phyloP scores from a whole-genome alignment of 2,329 filamentous ascomycete genomes.

The Coleophoma crateriformis region DNA sequence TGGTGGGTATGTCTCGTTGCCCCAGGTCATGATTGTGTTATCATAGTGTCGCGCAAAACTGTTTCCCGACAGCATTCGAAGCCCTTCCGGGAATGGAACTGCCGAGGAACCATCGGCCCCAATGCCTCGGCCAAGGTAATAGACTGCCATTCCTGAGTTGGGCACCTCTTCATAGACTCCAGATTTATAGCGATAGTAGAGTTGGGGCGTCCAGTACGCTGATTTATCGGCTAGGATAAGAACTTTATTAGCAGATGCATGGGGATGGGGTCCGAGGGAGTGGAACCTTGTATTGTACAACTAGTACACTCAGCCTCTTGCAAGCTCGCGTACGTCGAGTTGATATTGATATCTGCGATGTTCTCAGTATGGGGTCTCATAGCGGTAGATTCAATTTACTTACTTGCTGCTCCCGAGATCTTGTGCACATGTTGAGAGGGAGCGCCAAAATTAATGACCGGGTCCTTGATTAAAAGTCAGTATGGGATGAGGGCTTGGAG shows the following conservation, averaged over 20 bases:
- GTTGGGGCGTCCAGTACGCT: constrained; percentile 27
- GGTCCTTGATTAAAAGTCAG: not conserved
- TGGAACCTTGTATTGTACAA: constrained; percentile 54
- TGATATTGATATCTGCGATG: constrained; percentile 53
- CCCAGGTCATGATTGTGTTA: constrained; percentile 25
- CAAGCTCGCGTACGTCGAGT: constrained; percentile 50
- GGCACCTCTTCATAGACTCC: constrained; percentile 53
- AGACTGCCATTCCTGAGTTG: constrained; percentile 39
- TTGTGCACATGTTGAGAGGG: constrained; percentile 4
- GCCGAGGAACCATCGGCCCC: not conserved
- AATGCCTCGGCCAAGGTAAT: constrained; percentile 34
- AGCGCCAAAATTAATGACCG: not conserved
- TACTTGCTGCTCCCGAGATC: constrained; percentile 3
- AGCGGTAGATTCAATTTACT: not conserved
- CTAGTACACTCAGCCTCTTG: constrained; percentile 63
- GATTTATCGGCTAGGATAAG: constrained; percentile 60
- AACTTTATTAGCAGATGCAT: not conserved
- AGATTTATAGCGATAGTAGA: constrained; percentile 6
- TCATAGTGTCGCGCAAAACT: constrained; percentile 30
- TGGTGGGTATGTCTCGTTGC: constrained; percentile 23
- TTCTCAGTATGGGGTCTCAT: constrained; percentile 6
- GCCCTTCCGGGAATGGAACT: constrained; percentile 2
- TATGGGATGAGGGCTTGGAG: no score
- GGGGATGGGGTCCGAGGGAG: not conserved
- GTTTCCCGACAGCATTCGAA: constrained; percentile 6